A percentile compares a stretch with the other conserved stretches of the same genome.
Conservation (phyloP, 768 basidiomycete species). For the Pulveroboletus frians region DNA sequence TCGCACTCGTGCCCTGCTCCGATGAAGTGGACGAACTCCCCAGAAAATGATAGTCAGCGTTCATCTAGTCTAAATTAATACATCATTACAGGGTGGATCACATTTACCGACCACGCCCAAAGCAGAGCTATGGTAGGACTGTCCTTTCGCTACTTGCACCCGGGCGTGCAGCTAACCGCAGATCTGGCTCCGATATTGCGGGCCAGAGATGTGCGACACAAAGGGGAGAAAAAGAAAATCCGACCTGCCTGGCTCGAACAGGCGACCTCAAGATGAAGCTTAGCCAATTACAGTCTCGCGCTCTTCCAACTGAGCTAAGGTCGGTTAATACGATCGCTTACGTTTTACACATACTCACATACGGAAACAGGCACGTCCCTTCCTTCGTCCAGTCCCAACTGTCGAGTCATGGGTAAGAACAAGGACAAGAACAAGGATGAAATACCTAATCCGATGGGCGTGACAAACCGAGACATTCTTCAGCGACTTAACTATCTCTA, state of each 20-base stretch:
- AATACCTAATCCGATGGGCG: constrained; percentile 49
- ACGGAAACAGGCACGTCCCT: too few relatives aligned
- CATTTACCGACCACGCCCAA: neutral
- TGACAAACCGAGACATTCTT: constrained; percentile 68
- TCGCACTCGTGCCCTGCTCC: too few relatives aligned
- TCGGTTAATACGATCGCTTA: neutral
- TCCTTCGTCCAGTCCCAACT: neutral
- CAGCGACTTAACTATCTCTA: constrained; percentile 85
- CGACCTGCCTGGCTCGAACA: constrained; percentile 42
- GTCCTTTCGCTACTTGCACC: neutral
- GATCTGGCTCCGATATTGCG: too few relatives aligned
- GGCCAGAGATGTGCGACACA: too few relatives aligned
- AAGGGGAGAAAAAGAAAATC: constrained; percentile 10
- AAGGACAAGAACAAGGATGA: constrained; percentile 57
- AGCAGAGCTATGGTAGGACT: neutral
- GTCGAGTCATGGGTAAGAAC: constrained; percentile 56
- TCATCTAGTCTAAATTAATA: too few relatives aligned
- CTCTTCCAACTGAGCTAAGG: constrained; percentile 46
- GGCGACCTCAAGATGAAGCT: constrained; percentile 39
- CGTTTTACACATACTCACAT: neutral
- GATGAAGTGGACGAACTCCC: too few relatives aligned
- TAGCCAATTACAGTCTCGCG: constrained; percentile 41
- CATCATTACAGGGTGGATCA: neutral
- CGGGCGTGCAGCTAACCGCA: too few relatives aligned
- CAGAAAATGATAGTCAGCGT: too few relatives aligned